Evolutionary conservation across 2,329 filamentous ascomycete species (phyloP).

Genomic region (Dactylellina drechsleri): DNA sequence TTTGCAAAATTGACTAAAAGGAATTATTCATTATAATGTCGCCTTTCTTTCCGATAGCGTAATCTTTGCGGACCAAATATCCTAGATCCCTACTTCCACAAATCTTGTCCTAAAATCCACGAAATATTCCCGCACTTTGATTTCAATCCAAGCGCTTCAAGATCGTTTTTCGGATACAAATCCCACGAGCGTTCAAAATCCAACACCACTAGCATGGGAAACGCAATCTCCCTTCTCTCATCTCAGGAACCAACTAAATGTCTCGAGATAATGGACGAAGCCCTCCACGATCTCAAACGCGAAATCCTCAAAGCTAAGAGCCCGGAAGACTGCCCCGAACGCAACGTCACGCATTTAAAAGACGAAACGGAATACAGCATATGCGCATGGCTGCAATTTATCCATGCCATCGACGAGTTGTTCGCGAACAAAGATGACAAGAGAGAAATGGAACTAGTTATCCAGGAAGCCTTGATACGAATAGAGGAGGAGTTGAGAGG

Average conservation of each 20-base stretch:
- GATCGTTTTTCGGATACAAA: too few species aligned
- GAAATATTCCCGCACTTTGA: too few species aligned
- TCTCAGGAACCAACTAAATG: slow-evolving; percentile 14
- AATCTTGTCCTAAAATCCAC: too few species aligned
- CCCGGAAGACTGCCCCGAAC: too few species aligned
- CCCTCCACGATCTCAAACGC: background rate
- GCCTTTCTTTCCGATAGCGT: too few species aligned
- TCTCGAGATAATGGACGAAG: slow-evolving; percentile 17
- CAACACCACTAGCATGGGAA: slow-evolving; percentile 8
- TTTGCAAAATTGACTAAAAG: too few species aligned
- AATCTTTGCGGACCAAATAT: too few species aligned
- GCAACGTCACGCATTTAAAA: background rate
- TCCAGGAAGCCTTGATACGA: background rate
- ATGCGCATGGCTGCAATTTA: background rate
- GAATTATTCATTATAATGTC: too few species aligned
- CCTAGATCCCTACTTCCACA: too few species aligned
- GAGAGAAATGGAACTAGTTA: background rate
- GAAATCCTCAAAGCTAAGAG: background rate
- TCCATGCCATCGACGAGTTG: background rate
- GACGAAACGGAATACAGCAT: background rate
- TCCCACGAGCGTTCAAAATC: too few species aligned
- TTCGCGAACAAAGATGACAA: slow-evolving; percentile 1
- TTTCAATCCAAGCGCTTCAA: too few species aligned
- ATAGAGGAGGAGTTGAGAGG: background rate
- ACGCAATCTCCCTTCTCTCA: slow-evolving; percentile 9